Conservation (phyloP, 2,329 filamentous ascomycete genomes). For the Penicillium rolfsii region DNA sequence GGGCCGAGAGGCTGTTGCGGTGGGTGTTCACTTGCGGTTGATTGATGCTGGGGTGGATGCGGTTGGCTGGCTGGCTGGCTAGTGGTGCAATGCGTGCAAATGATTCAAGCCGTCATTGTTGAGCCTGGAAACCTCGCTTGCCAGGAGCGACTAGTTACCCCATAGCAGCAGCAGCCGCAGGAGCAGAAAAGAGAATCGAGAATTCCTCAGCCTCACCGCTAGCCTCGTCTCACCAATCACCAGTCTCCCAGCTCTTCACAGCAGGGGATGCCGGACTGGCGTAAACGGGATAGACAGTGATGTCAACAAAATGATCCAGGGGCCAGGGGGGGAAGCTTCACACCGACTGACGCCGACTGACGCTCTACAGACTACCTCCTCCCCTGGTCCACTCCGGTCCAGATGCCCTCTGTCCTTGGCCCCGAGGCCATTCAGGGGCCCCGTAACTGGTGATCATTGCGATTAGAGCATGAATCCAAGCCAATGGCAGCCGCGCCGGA, state of each 20-base stretch:
- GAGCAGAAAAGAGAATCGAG: slow-evolving; percentile 2
- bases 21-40: background rate
- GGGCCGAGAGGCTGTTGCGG: background rate
- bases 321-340: slow-evolving; percentile 9
- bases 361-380: background rate
- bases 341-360: slow-evolving; percentile 7
- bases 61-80: slow-evolving; percentile 6
- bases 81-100: background rate
- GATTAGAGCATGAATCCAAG: slow-evolving; percentile 3
- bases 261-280: slow-evolving; percentile 10
- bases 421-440: slow-evolving; percentile 11
- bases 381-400: slow-evolving; percentile 20
- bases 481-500: slow-evolving; percentile 8
- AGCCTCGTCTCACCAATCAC: slow-evolving; percentile 6
- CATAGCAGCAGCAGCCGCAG: background rate
- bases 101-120: background rate
- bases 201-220: slow-evolving; percentile 27
- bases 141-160: too few species aligned
- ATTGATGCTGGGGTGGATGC: background rate
- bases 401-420: slow-evolving; percentile 15
- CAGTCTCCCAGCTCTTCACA: background rate
- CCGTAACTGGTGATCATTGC: slow-evolving; percentile 17
- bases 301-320: slow-evolving; percentile 25
- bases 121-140: background rate
- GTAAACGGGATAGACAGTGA: slow-evolving; percentile 13